These are phyloP conservation scores for Phyllosticta citrichinensis DNA, from an alignment of 2,329 filamentous ascomycete species.

Conservation along the genomic window DNA sequence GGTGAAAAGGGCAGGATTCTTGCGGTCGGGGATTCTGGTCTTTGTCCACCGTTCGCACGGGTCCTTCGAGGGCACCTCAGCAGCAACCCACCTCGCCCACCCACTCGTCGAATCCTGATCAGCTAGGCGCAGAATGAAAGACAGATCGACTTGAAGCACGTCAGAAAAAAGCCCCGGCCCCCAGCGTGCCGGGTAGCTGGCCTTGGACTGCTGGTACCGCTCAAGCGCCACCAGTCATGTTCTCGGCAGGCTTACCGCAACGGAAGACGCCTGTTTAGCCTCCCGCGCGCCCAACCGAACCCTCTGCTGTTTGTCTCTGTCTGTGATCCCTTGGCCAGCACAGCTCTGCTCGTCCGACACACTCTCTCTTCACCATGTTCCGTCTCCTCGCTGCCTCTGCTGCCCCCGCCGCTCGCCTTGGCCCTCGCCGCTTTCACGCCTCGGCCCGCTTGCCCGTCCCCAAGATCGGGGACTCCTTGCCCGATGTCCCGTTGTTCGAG, in stretches of 20 bases:
- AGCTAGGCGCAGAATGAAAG: not conserved
- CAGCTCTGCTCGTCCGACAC: not conserved
- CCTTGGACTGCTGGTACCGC: not conserved
- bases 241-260: not conserved
- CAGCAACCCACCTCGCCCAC: not conserved
- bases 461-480: conserved; percentile 68
- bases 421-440: conserved; percentile 47
- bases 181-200: not conserved
- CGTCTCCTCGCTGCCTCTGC: conserved; percentile 6
- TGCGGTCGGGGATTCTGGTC: not conserved
- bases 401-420: conserved; percentile 1
- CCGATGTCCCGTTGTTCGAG: conserved; percentile 68
- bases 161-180: not conserved
- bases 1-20: not conserved
- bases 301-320: not conserved
- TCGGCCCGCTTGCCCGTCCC: conserved; percentile 51
- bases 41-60: not conserved
- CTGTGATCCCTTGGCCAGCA: not conserved
- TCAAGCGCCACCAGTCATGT: not conserved
- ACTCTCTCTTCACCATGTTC: conserved; percentile 6
- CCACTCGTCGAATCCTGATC: not conserved
- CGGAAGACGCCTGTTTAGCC: not conserved
- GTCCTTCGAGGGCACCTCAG: not conserved
- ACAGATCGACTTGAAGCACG: not conserved
- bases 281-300: not conserved